Conservation (phyloP, 2,329 filamentous ascomycete species). For the Arthrobotrys sinensis region DNA sequence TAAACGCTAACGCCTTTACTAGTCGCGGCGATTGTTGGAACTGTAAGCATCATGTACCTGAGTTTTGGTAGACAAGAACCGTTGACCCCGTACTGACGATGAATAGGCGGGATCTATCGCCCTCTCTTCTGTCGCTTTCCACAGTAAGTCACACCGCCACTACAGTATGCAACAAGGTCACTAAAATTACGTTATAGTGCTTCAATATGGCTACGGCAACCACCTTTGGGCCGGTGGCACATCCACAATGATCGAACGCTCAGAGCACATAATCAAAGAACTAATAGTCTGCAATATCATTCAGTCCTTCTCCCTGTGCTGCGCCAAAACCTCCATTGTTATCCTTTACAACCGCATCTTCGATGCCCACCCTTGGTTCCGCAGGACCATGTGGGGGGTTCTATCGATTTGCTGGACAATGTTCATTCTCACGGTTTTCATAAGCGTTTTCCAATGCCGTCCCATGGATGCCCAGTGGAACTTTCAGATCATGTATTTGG, state of each 20-base stretch:
- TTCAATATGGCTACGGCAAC: constrained; percentile 34
- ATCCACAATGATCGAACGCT: constrained; percentile 10
- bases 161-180: too few species aligned
- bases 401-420: constrained; percentile 36
- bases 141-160: constrained; percentile 5
- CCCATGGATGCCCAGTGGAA: constrained; percentile 28
- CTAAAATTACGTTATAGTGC: constrained; percentile 16
- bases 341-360: constrained; percentile 52
- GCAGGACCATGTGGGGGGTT: constrained; percentile 1
- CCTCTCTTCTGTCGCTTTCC: constrained; percentile 6
- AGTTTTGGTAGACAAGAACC: background rate
- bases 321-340: constrained; percentile 41
- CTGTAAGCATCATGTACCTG: constrained; percentile 8
- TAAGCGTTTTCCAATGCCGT: constrained; percentile 38
- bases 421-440: constrained; percentile 34
- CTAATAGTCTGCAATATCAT: constrained; percentile 42
- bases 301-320: constrained; percentile 26
- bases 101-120: constrained; percentile 1
- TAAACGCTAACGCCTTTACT: background rate
- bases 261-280: constrained; percentile 21
- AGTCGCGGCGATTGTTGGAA: constrained; percentile 36
- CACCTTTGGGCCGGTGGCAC: constrained; percentile 20
- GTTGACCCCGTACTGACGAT: background rate
- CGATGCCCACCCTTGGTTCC: constrained; percentile 29
- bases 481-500: constrained; percentile 8